phyloP scores from a whole-genome alignment of 2,329 filamentous ascomycete genomes.

The Teratosphaeria zuluensis region DNA sequence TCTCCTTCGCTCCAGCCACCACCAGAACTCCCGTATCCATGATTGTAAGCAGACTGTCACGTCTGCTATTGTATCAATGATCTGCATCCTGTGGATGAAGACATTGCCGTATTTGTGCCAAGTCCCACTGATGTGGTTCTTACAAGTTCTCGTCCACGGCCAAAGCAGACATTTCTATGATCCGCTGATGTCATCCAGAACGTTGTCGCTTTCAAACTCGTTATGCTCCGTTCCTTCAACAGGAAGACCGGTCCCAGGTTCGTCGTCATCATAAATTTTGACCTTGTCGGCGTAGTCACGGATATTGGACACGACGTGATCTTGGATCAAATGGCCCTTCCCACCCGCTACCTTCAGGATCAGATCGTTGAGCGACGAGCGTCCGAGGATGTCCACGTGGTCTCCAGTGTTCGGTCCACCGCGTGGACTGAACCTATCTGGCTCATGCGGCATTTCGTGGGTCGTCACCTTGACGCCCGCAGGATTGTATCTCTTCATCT shows the following conservation, averaged over 20 bases:
- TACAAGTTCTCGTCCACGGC: not conserved
- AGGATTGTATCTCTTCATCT: constrained; percentile 87
- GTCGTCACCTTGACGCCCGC: constrained; percentile 71
- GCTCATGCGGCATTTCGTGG: constrained; percentile 94
- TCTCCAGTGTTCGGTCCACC: constrained; percentile 65
- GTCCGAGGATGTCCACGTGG: constrained; percentile 90
- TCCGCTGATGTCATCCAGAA: not conserved
- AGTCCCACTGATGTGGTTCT: not conserved
- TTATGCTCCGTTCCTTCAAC: not conserved
- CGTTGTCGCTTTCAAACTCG: not conserved
- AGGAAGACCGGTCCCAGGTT: not conserved
- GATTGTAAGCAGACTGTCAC: not conserved
- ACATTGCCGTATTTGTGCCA: not conserved
- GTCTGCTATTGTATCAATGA: not conserved
- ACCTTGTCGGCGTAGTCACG: constrained; percentile 72
- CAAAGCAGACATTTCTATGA: not conserved
- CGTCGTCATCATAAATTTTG: constrained; percentile 58
- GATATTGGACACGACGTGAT: constrained; percentile 74
- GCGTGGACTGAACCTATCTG: constrained; percentile 79
- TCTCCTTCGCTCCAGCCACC: not conserved
- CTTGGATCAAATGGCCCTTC: constrained; percentile 66
- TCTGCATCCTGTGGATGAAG: not conserved
- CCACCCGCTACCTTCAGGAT: constrained; percentile 81
- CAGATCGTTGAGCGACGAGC: constrained; percentile 81
- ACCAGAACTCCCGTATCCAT: not conserved